phyloP scores from a whole-genome alignment of 2,329 filamentous ascomycete genomes.

The Acrocalymma vagum region DNA sequence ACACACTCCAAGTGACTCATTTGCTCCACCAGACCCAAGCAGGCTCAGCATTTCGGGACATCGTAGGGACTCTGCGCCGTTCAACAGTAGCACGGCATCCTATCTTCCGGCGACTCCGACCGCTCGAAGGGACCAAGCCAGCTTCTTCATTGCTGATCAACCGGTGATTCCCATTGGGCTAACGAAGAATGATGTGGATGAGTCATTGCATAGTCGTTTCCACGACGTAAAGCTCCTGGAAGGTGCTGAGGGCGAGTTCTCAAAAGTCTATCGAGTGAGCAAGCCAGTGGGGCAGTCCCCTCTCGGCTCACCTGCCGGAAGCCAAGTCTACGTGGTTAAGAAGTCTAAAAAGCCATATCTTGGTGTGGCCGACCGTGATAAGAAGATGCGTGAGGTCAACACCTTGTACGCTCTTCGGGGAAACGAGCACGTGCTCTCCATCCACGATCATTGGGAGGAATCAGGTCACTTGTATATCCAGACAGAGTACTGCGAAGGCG shows the following conservation, averaged over 20 bases:
- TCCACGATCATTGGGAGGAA: conserved; percentile 88
- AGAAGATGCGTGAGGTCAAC: conserved; percentile 84
- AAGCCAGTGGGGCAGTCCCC: conserved; percentile 49
- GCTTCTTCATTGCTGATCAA: conserved; percentile 65
- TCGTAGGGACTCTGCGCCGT: conserved; percentile 48
- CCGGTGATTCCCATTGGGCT: conserved; percentile 69
- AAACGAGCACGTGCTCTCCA: conserved; percentile 85
- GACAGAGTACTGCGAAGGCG: conserved; percentile 96
- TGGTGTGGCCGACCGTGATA: conserved; percentile 80
- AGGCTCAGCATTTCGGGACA: conserved; percentile 79
- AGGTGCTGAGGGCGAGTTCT: conserved; percentile 90
- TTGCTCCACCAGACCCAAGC: conserved; percentile 81
- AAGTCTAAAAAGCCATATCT: conserved; percentile 84
- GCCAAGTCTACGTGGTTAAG: conserved; percentile 85
- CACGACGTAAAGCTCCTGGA: conserved; percentile 74
- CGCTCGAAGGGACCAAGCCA: conserved; percentile 65
- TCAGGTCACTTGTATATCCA: conserved; percentile 91
- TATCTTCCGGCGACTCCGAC: conserved; percentile 86
- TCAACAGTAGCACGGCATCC: conserved; percentile 52
- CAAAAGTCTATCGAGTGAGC: conserved; percentile 85
- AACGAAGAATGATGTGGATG: conserved; percentile 77
- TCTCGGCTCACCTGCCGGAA: conserved; percentile 31
- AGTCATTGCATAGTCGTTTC: conserved; percentile 77
- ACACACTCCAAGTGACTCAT: conserved; percentile 79
- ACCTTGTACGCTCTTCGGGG: conserved; percentile 79